Evolutionary conservation across 2,329 filamentous ascomycete genomes (phyloP).

Genomic region (Aureobasidium sp.): DNA sequence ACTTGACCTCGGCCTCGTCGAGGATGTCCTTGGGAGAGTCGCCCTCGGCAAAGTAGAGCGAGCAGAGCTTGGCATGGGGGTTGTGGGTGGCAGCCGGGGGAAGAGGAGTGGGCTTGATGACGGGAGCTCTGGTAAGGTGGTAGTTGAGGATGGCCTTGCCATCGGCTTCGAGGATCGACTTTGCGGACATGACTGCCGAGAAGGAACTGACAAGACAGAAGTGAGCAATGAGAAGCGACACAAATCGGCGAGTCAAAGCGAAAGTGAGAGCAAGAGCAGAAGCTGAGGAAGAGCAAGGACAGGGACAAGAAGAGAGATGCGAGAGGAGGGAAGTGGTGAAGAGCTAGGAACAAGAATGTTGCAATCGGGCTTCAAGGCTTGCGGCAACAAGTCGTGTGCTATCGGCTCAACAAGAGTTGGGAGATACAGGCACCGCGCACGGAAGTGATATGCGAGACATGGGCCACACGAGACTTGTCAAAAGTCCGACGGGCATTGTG

Average conservation of each 20-base stretch:
- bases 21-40: constrained; percentile 75
- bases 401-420: constrained; percentile 17
- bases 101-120: constrained; percentile 97
- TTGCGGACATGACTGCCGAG: constrained; percentile 68
- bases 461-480: background rate
- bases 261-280: background rate
- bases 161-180: constrained; percentile 97
- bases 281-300: background rate
- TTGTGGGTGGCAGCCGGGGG: constrained; percentile 82
- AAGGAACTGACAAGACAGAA: constrained; percentile 2
- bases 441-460: constrained; percentile 15
- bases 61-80: constrained; percentile 80
- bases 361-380: constrained; percentile 5
- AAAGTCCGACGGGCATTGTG: constrained; percentile 14
- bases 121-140: constrained; percentile 93
- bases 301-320: constrained; percentile 6
- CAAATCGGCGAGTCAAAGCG: background rate
- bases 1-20: constrained; percentile 91
- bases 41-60: constrained; percentile 87
- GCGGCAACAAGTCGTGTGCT: constrained; percentile 12
- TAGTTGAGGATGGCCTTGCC: constrained; percentile 99
- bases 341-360: constrained; percentile 13
- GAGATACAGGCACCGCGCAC: constrained; percentile 10
- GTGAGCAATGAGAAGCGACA: constrained; percentile 10
- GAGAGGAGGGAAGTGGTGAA: constrained; percentile 12